Evolutionary conservation across 1,284 basidiomycete genomes (phyloP), one percentile per base, ranked within the genome.

Genomic region (Rhodotorula sp.): DNA sequence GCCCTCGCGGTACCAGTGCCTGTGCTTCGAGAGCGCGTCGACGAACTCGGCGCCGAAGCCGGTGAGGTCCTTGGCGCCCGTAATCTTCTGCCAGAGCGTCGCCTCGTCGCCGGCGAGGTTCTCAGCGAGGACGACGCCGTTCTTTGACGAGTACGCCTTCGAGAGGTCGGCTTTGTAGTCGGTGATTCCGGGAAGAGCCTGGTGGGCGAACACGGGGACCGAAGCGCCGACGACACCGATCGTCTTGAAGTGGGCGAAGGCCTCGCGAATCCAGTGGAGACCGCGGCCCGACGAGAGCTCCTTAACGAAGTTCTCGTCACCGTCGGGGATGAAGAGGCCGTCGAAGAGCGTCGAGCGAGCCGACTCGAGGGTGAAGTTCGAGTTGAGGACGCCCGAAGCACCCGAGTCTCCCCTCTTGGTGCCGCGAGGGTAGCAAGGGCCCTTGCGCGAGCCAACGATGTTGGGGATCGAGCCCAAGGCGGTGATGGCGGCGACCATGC

Each of bases 281-380:
- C 68, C 71, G 24, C 75, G 71, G 22, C 75, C 77, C 11, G 61
- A 48, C 59, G 74, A 66, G 49, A 77, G 68, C 49, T 68, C 59
- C 66, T 74, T 73, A 60, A 66, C 61, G 62, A 74, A 78, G 24
- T 6, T 49, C 49, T 76, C 77, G 66, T 76, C 71, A 15, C 76
- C 74, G 32, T 70, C 68, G 3, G 74, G 71, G 74, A 92, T 86
- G 76, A 89, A 84, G 69, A 92, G 73, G 0, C 89, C 89, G 79
- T 92, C 91, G 75, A 90, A 93, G 79, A 89, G 77, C 1, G 90
- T 92, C 55, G 89, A 90, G 88, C 68, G 63, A 13, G 29, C 66
- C 9, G 51, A 87, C 77, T 92, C 88, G 67, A 85, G 88, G 70
- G 88, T 87, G 78, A 90, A 88, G 75, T 90, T 86, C 1, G 87